These are phyloP conservation scores for Phytopythium oedochilum DNA, from an alignment of 352 stramenopile species.

Conservation along the genomic window DNA sequence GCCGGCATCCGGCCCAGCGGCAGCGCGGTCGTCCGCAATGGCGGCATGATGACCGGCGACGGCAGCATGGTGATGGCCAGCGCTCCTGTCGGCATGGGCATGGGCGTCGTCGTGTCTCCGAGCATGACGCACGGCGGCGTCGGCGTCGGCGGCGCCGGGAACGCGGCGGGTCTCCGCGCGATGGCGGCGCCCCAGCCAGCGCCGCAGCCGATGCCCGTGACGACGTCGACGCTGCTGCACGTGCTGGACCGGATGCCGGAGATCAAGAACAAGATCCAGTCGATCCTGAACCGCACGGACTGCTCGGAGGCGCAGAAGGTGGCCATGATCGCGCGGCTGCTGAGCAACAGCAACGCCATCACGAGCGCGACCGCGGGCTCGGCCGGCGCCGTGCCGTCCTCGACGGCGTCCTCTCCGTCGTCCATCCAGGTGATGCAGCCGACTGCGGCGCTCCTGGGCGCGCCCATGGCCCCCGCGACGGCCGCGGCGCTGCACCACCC, in stretches of 20 bases:
- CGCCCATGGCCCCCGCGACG: slow-evolving; percentile 2
- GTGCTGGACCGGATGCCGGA: slow-evolving; percentile 84
- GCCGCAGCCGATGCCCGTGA: slow-evolving; percentile 53
- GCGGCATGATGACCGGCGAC: background rate
- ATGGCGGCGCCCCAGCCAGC: slow-evolving; percentile 6
- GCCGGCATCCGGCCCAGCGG: background rate
- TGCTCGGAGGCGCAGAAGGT: slow-evolving; percentile 88
- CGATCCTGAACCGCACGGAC: slow-evolving; percentile 77
- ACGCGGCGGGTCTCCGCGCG: background rate
- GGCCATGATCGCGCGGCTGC: slow-evolving; percentile 78
- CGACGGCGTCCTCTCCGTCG: background rate
- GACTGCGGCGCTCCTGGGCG: background rate
- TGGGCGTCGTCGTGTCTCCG: slow-evolving; percentile 7
- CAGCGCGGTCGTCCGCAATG: slow-evolving; percentile 1
- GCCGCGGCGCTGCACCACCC: slow-evolving; percentile 3
- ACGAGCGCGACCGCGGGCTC: slow-evolving; percentile 28
- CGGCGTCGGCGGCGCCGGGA: background rate
- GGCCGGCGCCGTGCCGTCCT: background rate
- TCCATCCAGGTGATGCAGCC: slow-evolving; percentile 2
- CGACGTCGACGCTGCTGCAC: slow-evolving; percentile 72
- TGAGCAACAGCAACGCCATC: slow-evolving; percentile 85
- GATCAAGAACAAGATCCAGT: slow-evolving; percentile 90
- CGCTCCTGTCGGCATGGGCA: slow-evolving; percentile 4
- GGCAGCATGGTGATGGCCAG: background rate
- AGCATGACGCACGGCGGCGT: background rate